phyloP scores from a whole-genome alignment of 805 yeast genomes.

The Candida berthetii region DNA sequence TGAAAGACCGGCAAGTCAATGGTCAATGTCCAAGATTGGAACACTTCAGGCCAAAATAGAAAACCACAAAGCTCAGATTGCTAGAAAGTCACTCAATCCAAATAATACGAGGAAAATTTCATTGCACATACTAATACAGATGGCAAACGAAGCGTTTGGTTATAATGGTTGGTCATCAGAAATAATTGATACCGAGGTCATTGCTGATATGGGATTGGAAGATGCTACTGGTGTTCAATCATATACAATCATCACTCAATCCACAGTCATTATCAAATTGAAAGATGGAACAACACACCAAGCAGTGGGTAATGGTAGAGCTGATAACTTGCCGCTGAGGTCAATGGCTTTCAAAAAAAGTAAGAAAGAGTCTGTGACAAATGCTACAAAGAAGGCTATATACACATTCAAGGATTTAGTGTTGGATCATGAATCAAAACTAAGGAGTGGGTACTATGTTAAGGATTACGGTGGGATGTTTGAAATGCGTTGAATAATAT shows the following conservation, averaged over 20 bases:
- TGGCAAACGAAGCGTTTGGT: constrained; percentile 50
- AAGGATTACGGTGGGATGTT: constrained; percentile 5
- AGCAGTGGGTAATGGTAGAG: constrained; percentile 69
- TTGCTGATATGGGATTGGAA: constrained; percentile 10
- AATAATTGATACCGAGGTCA: constrained; percentile 20
- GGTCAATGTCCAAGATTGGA: constrained; percentile 44
- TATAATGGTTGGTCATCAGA: constrained; percentile 52
- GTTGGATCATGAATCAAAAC: constrained; percentile 25
- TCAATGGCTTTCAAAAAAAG: constrained; percentile 77
- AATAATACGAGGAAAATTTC: constrained; percentile 19
- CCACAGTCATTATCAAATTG: constrained; percentile 58
- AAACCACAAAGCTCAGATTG: constrained; percentile 2
- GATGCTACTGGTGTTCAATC: constrained; percentile 4
- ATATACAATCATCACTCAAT: constrained; percentile 25
- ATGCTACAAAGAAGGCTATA: constrained; percentile 73
- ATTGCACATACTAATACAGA: constrained; percentile 24
- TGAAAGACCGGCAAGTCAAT: constrained; percentile 32
- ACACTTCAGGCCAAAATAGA: constrained; percentile 43
- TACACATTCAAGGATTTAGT: constrained; percentile 71
- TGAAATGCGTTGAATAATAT: too few species aligned
- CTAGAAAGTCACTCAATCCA: constrained; percentile 1
- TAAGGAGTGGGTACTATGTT: constrained; percentile 26
- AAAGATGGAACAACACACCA: constrained; percentile 81
- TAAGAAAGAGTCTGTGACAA: constrained; percentile 80
- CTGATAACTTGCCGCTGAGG: constrained; percentile 54